phyloP scores from a whole-genome alignment of 169 alveolate genomes.

The Plasmodium vivax region DNA sequence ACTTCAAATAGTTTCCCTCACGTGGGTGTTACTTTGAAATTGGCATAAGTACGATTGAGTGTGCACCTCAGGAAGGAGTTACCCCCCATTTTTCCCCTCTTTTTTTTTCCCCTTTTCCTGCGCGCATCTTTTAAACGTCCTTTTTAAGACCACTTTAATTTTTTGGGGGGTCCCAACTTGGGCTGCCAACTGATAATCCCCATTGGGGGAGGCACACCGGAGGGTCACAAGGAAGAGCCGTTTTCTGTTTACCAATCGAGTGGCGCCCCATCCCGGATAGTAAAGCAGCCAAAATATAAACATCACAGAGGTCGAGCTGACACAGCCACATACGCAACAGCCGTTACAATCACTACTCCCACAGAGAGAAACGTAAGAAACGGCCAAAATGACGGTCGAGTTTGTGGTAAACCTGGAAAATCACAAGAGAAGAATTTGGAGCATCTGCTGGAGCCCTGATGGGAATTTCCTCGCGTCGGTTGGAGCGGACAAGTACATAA shows the following conservation, averaged over 20 bases:
- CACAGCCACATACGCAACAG: neutral
- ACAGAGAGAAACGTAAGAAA: neutral
- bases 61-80: neutral
- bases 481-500: conserved; percentile 64
- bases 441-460: conserved; percentile 73
- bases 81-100: neutral
- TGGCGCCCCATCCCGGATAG: neutral
- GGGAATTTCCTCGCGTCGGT: conserved; percentile 58
- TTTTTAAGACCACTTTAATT: neutral
- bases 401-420: conserved; percentile 50
- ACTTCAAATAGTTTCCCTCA: neutral
- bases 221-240: neutral
- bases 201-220: neutral
- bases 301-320: neutral
- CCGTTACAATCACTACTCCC: neutral
- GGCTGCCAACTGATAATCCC: neutral
- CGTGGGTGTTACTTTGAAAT: neutral
- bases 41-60: neutral
- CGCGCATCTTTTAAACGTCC: neutral
- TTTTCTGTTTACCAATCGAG: neutral
- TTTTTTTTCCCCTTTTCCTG: neutral
- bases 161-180: neutral
- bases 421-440: conserved; percentile 68
- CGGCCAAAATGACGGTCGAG: conserved; percentile 28
- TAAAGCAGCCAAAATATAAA: neutral